Evolutionary conservation across 345 rosid species (phyloP).

Genomic region (Durio zibethinus): DNA sequence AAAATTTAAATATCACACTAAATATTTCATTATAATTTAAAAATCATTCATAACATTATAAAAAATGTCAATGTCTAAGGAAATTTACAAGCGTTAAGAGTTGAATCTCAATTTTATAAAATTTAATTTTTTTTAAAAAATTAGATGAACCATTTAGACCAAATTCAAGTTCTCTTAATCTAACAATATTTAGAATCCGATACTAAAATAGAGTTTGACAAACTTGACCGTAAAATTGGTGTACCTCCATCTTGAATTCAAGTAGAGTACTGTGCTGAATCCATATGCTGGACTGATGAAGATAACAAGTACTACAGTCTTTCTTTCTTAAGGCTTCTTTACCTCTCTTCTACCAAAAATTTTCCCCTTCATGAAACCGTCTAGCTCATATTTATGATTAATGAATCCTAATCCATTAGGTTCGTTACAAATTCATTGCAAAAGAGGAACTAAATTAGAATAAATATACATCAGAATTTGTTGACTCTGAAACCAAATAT

Average conservation of each 20-base stretch:
- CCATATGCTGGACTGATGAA: slow-evolving; percentile 48
- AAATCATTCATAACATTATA: too few relatives aligned
- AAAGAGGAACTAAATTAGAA: not conserved
- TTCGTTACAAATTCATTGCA: not conserved
- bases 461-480: not conserved
- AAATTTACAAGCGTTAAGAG: too few relatives aligned
- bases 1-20: too few relatives aligned
- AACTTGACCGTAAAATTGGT: slow-evolving; percentile 45
- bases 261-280: slow-evolving; percentile 30
- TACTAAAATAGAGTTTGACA: slow-evolving; percentile 45
- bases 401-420: not conserved
- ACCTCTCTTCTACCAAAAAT: not conserved
- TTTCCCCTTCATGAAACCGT: not conserved
- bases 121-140: too few relatives aligned
- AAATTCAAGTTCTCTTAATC: slow-evolving; percentile 35
- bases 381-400: not conserved
- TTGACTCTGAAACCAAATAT: not conserved
- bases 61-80: too few relatives aligned
- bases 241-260: slow-evolving; percentile 33
- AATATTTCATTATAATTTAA: too few relatives aligned
- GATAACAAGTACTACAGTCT: slow-evolving; percentile 45
- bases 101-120: too few relatives aligned
- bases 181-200: slow-evolving; percentile 33
- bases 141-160: too few relatives aligned
- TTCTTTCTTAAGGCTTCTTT: not conserved